A percentile compares a stretch with the other conserved stretches of the same genome.
These are phyloP conservation scores for Aspergillus fischeri DNA, from an alignment of 2,329 filamentous ascomycete species.

Conservation along the genomic window DNA sequence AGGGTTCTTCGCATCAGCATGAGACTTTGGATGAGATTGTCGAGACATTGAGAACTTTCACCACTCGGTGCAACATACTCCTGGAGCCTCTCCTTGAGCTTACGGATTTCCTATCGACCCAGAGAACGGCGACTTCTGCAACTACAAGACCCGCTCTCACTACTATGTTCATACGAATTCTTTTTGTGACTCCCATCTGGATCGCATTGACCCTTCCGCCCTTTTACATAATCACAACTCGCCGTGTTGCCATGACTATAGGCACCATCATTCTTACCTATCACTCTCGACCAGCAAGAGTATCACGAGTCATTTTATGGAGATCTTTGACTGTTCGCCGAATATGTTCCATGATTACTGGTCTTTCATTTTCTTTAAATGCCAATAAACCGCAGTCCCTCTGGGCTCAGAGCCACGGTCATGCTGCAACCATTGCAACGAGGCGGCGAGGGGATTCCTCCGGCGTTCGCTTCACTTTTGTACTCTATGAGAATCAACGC, in stretches of 20 bases:
- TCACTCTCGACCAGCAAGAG: slow-evolving; percentile 82
- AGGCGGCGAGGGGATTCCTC: slow-evolving; percentile 51
- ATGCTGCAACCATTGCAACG: slow-evolving; percentile 46
- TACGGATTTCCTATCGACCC: slow-evolving; percentile 89
- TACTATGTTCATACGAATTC: slow-evolving; percentile 80
- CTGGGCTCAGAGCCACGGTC: slow-evolving; percentile 42
- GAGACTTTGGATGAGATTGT: slow-evolving; percentile 98
- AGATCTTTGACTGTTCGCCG: slow-evolving; percentile 71
- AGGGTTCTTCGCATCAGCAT: slow-evolving; percentile 71
- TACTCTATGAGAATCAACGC: slow-evolving; percentile 92
- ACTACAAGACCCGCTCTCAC: slow-evolving; percentile 88
- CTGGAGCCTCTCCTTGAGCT: slow-evolving; percentile 83
- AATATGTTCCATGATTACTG: slow-evolving; percentile 69
- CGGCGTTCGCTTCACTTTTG: slow-evolving; percentile 92
- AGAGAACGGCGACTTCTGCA: slow-evolving; percentile 83
- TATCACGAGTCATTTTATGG: slow-evolving; percentile 86
- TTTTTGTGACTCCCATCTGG: slow-evolving; percentile 87
- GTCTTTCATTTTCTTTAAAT: slow-evolving; percentile 60
- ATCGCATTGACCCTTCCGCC: slow-evolving; percentile 76
- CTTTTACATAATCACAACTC: slow-evolving; percentile 78
- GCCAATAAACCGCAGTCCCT: slow-evolving; percentile 19
- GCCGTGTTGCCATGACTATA: slow-evolving; percentile 75
- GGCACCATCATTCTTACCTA: slow-evolving; percentile 86
- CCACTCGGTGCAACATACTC: slow-evolving; percentile 84
- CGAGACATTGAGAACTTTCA: slow-evolving; percentile 86